Base-by-base conservation (phyloP, 768 basidiomycete species). In the Pulveroboletus frians region DNA sequence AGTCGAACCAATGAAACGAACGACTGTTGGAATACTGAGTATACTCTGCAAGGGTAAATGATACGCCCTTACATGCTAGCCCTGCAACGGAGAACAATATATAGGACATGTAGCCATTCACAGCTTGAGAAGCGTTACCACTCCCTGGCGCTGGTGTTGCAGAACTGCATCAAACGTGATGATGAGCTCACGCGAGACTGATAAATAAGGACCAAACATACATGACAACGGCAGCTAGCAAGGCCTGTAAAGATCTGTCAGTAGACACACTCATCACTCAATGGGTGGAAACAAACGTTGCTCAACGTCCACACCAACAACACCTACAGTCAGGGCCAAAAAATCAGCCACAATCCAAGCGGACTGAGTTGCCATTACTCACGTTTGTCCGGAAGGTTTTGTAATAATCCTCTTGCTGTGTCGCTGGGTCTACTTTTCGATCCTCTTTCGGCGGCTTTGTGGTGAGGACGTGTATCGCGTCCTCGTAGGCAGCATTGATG, bases 31-130 rank as follows among this genome's bases (percentile, higher is more conserved):
- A 29, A 21, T 26, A 39, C n/a, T 26, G 1, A 34, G n/a, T 14
- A 39, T 46, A 23, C 7, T 2, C 14, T 10, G 15, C 31, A 46
- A 23, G 13, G 23, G 11, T 36, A 23, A 30, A 55, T 10, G 39
- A 20, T 30, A 44, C 1, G 4, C 51, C 32, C 34, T 69, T 61
- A 95, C 92, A 75, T 11, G 92, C 91, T 35, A 96, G 79, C 11
- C 88, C 83, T 5, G 87, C 88, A 39, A 95, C 91, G 1, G 89
- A 90, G 69, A 84, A 93, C 47, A 97, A 67, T 51, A 96, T 73
- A 64, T 93, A 91, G 14, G 84, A 79, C 85, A 95, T 88, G 64
- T 95, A 95, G 2, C 89, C 90, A 47, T 81, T 83, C 3, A 92
- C 88, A 26, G 81, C 75, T 1, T 65, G 66, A 23, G 72, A 71